phyloP scores from a whole-genome alignment of 495 filamentous ascomycete species.

The Neurospora intermedia region DNA sequence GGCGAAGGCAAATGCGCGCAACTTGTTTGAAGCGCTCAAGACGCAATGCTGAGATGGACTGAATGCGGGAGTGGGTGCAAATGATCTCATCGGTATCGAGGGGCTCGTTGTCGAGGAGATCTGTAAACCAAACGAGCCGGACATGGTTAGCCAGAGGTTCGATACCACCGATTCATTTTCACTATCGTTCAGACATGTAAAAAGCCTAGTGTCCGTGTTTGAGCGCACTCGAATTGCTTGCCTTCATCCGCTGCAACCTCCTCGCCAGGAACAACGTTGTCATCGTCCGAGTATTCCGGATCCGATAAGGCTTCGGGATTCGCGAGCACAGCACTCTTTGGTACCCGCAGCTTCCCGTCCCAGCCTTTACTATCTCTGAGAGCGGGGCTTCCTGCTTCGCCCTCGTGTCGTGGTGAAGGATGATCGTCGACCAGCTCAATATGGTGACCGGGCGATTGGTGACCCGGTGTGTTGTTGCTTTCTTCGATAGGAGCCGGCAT shows the following conservation, averaged over 20 bases:
- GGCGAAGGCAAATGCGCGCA: constrained; percentile 77
- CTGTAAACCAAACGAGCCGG: constrained; percentile 14
- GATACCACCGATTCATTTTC: background rate
- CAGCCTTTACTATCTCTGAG: constrained; percentile 65
- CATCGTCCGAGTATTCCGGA: constrained; percentile 71
- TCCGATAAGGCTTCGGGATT: constrained; percentile 75
- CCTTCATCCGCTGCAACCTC: constrained; percentile 77
- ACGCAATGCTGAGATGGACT: constrained; percentile 63
- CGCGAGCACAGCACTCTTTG: constrained; percentile 48
- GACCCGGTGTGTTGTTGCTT: constrained; percentile 20
- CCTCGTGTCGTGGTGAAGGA: constrained; percentile 29
- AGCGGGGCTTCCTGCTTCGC: constrained; percentile 27
- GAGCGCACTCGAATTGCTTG: constrained; percentile 19
- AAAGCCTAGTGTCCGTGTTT: background rate
- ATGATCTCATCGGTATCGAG: constrained; percentile 67
- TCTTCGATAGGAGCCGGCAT: constrained; percentile 30
- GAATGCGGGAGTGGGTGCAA: constrained; percentile 73
- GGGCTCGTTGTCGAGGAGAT: constrained; percentile 44
- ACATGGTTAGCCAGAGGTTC: background rate
- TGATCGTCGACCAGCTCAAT: constrained; percentile 33
- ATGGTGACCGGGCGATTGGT: constrained; percentile 12
- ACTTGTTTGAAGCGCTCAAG: constrained; percentile 76
- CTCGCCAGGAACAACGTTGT: constrained; percentile 64
- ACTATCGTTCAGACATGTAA: background rate
- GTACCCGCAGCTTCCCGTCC: constrained; percentile 81